phyloP scores from a whole-genome alignment of 192 early-diverging fungal species.

The Mortierella alpina region DNA sequence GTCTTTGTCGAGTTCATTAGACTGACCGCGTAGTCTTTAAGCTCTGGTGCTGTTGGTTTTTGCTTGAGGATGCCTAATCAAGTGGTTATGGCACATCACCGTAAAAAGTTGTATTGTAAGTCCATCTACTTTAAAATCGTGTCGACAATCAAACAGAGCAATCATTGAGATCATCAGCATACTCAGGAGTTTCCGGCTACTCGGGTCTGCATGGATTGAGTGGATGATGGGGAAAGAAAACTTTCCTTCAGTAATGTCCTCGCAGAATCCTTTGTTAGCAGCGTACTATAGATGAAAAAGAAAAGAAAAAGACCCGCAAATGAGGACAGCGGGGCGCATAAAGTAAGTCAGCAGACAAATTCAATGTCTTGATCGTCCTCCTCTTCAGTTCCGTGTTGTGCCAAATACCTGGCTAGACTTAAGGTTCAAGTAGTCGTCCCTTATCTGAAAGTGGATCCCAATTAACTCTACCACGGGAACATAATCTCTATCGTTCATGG shows the following conservation, averaged over 20 bases:
- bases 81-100: too few species aligned
- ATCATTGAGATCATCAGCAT: too few species aligned
- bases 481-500: conserved; percentile 70
- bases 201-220: conserved; percentile 73
- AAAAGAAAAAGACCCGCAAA: background rate
- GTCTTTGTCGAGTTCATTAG: conserved; percentile 81
- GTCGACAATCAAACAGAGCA: too few species aligned
- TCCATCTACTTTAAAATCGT: too few species aligned
- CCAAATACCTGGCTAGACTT: conserved; percentile 76
- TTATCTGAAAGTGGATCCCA: conserved; percentile 95
- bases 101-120: too few species aligned
- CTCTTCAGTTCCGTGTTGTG: background rate
- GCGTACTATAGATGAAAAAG: conserved; percentile 70
- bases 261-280: conserved; percentile 97
- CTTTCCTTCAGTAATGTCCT: conserved; percentile 99
- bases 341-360: background rate
- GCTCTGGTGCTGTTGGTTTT: conserved; percentile 78
- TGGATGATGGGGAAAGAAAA: conserved; percentile 97
- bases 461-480: conserved; percentile 86
- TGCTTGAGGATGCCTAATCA: conserved; percentile 86
- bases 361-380: too few species aligned
- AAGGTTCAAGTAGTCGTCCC: conserved; percentile 98
- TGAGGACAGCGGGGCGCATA: background rate
- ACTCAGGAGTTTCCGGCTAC: conserved; percentile 80
- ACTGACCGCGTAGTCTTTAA: conserved; percentile 90